phyloP scores from a whole-genome alignment of 1,284 basidiomycete genomes.

The Cystobasidium sp. region DNA sequence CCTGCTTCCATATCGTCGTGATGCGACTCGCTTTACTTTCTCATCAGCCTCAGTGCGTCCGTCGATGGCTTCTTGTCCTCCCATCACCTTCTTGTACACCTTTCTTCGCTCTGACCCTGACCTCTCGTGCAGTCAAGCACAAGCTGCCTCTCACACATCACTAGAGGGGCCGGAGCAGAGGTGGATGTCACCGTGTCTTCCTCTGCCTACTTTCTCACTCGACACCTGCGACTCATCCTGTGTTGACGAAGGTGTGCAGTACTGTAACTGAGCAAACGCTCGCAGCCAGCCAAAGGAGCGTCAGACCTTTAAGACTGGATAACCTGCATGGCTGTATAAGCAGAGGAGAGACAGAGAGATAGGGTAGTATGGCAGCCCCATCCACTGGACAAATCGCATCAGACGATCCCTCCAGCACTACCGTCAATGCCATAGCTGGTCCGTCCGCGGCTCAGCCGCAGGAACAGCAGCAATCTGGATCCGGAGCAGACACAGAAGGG shows the following conservation, averaged over 20 bases:
- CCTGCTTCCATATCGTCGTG: too few species aligned
- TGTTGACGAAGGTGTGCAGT: too few species aligned
- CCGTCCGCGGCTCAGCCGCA: neutral
- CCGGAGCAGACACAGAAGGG: slow-evolving; percentile 7
- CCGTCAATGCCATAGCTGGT: neutral
- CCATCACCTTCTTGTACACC: neutral
- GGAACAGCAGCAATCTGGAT: neutral
- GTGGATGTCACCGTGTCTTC: neutral
- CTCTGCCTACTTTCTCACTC: too few species aligned
- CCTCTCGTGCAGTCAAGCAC: neutral
- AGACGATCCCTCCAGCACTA: neutral
- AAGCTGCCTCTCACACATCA: neutral
- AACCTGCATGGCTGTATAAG: too few species aligned
- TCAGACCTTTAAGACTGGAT: too few species aligned
- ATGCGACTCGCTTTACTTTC: too few species aligned
- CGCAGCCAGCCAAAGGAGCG: too few species aligned
- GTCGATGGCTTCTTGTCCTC: neutral
- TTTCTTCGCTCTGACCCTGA: neutral
- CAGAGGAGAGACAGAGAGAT: too few species aligned
- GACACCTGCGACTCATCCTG: too few species aligned
- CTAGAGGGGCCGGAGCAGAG: neutral
- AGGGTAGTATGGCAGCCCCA: neutral
- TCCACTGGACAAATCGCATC: slow-evolving; percentile 10
- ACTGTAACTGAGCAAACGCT: too few species aligned
- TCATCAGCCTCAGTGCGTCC: too few species aligned